Percentiles rank a stretch among this genome's conserved stretches.
Evolutionary conservation across 2,329 filamentous ascomycete species (phyloP).

Genomic region (Dothistroma septosporum): DNA sequence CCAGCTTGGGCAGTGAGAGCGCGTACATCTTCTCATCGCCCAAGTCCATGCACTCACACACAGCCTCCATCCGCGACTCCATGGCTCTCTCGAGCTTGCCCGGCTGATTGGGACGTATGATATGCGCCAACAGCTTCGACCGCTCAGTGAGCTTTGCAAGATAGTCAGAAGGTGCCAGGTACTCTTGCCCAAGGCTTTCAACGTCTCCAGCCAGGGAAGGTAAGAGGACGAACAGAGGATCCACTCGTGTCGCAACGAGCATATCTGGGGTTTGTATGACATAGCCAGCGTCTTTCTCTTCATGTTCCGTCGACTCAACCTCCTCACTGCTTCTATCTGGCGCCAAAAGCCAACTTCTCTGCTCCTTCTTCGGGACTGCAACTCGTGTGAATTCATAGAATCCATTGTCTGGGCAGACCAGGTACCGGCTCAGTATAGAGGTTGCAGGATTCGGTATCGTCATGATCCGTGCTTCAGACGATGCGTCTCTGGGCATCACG

Average conservation of each 20-base stretch:
- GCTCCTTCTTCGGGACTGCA: slow-evolving; percentile 45
- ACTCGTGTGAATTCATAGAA: slow-evolving; percentile 60
- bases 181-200: slow-evolving; percentile 35
- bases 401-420: slow-evolving; percentile 56
- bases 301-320: slow-evolving; percentile 8
- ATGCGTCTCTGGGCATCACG: slow-evolving; percentile 53
- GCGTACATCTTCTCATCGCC: slow-evolving; percentile 84
- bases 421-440: slow-evolving; percentile 48
- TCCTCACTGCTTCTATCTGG: slow-evolving; percentile 20
- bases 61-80: slow-evolving; percentile 55
- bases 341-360: slow-evolving; percentile 54
- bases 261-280: slow-evolving; percentile 67
- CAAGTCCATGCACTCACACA: slow-evolving; percentile 83
- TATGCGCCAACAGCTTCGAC: slow-evolving; percentile 55
- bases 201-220: slow-evolving; percentile 55
- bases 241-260: slow-evolving; percentile 78
- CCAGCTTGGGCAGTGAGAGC: slow-evolving; percentile 67
- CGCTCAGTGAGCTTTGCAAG: slow-evolving; percentile 58
- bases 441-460: slow-evolving; percentile 54
- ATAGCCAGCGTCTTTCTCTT: slow-evolving; percentile 40
- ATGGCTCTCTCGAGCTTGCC: slow-evolving; percentile 44
- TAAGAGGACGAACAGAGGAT: slow-evolving; percentile 78
- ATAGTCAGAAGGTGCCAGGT: slow-evolving; percentile 65
- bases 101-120: slow-evolving; percentile 40
- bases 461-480: slow-evolving; percentile 52